These are phyloP conservation scores for Arthrobotrys musiformis DNA, from an alignment of 2,329 filamentous ascomycete species.

Conservation along the genomic window DNA sequence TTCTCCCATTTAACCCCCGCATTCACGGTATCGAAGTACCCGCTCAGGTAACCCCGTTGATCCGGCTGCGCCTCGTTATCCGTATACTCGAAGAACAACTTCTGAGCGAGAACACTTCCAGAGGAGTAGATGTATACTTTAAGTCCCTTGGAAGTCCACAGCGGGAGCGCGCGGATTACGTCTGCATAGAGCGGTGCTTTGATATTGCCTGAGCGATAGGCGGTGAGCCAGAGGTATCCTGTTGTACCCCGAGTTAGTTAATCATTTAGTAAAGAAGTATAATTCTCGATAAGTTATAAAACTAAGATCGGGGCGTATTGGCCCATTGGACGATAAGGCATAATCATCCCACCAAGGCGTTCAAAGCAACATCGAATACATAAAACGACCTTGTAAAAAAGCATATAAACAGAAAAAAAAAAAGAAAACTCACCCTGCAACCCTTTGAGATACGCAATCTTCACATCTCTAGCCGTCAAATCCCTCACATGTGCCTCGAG, in stretches of 20 bases:
- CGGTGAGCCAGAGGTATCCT: conserved; percentile 78
- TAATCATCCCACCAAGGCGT: background rate
- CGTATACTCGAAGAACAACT: conserved; percentile 78
- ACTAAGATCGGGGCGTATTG: background rate
- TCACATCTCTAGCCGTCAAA: conserved; percentile 77
- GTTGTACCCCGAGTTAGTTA: conserved; percentile 21
- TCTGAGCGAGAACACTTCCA: conserved; percentile 82
- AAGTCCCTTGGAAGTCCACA: conserved; percentile 69
- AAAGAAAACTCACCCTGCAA: conserved; percentile 69
- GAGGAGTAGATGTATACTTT: conserved; percentile 82
- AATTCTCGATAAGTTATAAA: background rate
- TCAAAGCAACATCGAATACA: background rate
- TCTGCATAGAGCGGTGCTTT: conserved; percentile 79
- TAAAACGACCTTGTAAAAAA: too few species aligned
- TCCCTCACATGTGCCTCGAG: conserved; percentile 76
- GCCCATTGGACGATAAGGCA: conserved; percentile 34
- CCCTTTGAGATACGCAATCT: conserved; percentile 79
- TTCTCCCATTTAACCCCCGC: conserved; percentile 78
- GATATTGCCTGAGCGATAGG: conserved; percentile 76
- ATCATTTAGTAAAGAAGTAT: background rate
- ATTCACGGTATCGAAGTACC: conserved; percentile 83
- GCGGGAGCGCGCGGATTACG: conserved; percentile 72
- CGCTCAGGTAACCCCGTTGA: conserved; percentile 70
- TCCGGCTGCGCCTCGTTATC: conserved; percentile 69
- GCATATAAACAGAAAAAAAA: too few species aligned